A percentile compares a stretch with the other conserved stretches of the same genome.
Evolutionary conservation across 176 grass and related monocot species (phyloP).

Genomic region (Juncus effusus): DNA sequence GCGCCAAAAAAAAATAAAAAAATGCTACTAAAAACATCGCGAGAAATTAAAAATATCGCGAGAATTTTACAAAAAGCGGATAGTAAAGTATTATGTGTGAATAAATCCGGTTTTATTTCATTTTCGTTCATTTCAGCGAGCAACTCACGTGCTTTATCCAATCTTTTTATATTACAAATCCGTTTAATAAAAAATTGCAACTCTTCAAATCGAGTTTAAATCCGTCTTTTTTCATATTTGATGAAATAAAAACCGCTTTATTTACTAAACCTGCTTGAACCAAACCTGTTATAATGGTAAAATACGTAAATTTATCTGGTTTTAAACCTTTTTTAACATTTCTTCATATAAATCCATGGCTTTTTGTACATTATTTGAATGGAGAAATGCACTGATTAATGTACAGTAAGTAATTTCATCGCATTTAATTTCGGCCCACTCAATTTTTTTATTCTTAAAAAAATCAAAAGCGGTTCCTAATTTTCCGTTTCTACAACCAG

Average conservation of each 20-base stretch:
- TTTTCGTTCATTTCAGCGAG: conserved; percentile 44
- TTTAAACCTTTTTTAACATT: conserved; percentile 47
- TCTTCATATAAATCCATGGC: conserved; percentile 69
- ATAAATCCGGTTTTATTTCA: conserved; percentile 52
- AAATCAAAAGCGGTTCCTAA: conserved; percentile 56
- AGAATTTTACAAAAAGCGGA: conserved; percentile 48
- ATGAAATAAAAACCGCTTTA: conserved; percentile 40
- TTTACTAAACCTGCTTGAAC: conserved; percentile 47
- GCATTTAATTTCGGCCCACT: conserved; percentile 43
- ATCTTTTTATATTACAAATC: conserved; percentile 56
- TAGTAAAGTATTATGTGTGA: conserved; percentile 68
- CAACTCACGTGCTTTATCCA: conserved; percentile 44
- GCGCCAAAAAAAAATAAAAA: too few relatives aligned
- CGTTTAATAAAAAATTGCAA: conserved; percentile 69
- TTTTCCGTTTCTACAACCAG: conserved; percentile 42
- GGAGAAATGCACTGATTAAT: conserved; percentile 64
- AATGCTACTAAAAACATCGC: too few relatives aligned
- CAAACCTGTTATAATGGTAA: conserved; percentile 73
- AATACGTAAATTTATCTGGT: conserved; percentile 51
- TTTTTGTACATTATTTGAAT: conserved; percentile 47
- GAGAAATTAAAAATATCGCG: too few relatives aligned
- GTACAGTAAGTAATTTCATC: conserved; percentile 50
- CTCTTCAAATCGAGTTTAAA: conserved; percentile 54
- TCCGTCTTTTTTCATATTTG: conserved; percentile 53
- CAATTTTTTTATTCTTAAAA: conserved; percentile 47